Evolutionary conservation across 805 yeast genomes (phyloP), one percentile per base, ranked within the genome.

Genomic region (Starmera quercuum): DNA sequence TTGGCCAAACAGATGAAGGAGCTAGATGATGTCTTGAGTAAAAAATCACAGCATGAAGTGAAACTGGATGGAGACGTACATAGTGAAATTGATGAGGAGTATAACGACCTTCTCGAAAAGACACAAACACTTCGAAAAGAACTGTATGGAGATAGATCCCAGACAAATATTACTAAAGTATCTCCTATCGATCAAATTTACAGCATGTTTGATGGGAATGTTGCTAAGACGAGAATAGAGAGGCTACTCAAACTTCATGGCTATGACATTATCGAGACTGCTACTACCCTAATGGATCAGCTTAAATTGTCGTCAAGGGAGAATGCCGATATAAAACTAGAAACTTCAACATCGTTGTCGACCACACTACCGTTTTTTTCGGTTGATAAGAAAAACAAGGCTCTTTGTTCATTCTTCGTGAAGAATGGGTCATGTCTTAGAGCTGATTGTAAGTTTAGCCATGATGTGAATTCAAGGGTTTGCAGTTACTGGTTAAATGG

Each of bases 401-500:
- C 53, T 8, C 45, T 64, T 34, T 66, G 73, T 38, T 53, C 65
- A n/a, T 69, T 60, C 39, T 59, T 57, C 36, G 42, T 65, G 6
- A 59, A 58, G 26, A 49, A 48, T 19, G 74, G 74, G 2, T 49
- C 53, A 14, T 68, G 74, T 34, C 44, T 63, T 10, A 56, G 72
- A 11, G 42, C 60, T 5, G 73, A 67, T 38, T 68, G 74, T 47
- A 56, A 56, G 37, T 68, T 65, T 36, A 54, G 66, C 33, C 74
- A 68, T 44, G 72, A 69, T 36, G 31, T 66, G 20, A 49, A 63
- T 2, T 44, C 54, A n/a, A 48, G 65, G 17, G 57, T 63, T 7
- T 68, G 74, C 37, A 52, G 68, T 20, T 69, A 61, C 44, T 68
- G 74, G 74, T 47, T 68, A 6, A 61, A 59, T 24, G 68, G 69